phyloP scores from a whole-genome alignment of 371 early-diverging fungal species.

The Syncephalastrum monosporum region DNA sequence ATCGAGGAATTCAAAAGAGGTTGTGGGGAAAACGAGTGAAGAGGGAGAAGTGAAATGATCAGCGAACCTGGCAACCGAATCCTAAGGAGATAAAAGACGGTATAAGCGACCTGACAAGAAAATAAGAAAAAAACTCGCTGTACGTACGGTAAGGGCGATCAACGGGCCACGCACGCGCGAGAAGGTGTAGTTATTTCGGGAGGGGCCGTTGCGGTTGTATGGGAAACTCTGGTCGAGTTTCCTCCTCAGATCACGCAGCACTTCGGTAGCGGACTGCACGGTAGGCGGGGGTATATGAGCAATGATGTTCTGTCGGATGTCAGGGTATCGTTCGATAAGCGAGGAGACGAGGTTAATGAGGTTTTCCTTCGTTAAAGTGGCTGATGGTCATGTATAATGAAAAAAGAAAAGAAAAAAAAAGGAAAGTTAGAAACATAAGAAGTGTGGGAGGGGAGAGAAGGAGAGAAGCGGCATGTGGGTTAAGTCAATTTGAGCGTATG shows the following conservation, averaged over 20 bases:
- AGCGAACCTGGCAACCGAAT: constrained; percentile 79
- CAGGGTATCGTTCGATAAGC: constrained; percentile 72
- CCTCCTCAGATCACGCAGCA: constrained; percentile 70
- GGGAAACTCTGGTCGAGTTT: constrained; percentile 78
- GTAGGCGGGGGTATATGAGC: constrained; percentile 87
- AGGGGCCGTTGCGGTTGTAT: constrained; percentile 79
- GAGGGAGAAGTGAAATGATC: constrained; percentile 75
- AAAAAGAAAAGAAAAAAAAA: background rate
- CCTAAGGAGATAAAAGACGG: constrained; percentile 32
- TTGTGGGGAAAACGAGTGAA: constrained; percentile 66
- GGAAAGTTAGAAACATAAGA: background rate
- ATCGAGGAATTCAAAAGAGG: constrained; percentile 78
- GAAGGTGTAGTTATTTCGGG: constrained; percentile 85
- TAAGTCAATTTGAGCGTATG: background rate
- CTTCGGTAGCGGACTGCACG: constrained; percentile 68
- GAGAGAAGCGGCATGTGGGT: background rate
- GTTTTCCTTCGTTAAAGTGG: constrained; percentile 70
- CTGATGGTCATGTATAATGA: constrained; percentile 25
- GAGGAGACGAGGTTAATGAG: constrained; percentile 70
- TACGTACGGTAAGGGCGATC: constrained; percentile 64
- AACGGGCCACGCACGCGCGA: constrained; percentile 80
- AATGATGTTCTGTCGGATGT: constrained; percentile 69
- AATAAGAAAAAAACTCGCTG: background rate
- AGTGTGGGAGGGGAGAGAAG: background rate
- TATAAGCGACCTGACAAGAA: background rate